These are phyloP conservation scores for Cercospora sesami DNA, from an alignment of 2,329 filamentous ascomycete species.

Conservation along the genomic window DNA sequence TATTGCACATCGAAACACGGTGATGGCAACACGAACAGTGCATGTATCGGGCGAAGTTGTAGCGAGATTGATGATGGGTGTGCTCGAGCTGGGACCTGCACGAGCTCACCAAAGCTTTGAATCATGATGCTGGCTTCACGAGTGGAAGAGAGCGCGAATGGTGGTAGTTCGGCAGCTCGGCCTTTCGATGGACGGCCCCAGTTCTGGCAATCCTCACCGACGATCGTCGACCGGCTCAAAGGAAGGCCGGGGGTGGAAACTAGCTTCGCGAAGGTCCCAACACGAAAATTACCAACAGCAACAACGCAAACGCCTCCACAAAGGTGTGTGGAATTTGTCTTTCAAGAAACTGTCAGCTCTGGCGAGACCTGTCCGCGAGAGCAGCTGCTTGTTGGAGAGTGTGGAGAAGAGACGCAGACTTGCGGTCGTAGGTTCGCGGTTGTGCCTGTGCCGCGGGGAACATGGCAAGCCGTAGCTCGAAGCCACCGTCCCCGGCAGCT, in stretches of 20 bases:
- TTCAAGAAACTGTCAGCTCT: slow-evolving; percentile 22
- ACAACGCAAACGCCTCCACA: background rate
- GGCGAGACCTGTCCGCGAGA: slow-evolving; percentile 5
- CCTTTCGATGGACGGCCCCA: slow-evolving; percentile 11
- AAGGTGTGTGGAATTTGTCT: background rate
- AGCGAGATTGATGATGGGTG: slow-evolving; percentile 21
- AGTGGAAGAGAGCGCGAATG: slow-evolving; percentile 12
- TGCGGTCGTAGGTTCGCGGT: slow-evolving; percentile 23
- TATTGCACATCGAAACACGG: slow-evolving; percentile 9
- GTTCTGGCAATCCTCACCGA: slow-evolving; percentile 18
- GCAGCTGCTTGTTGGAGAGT: background rate
- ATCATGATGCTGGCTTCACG: slow-evolving; percentile 22
- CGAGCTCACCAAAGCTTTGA: slow-evolving; percentile 11
- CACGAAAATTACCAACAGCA: slow-evolving; percentile 18
- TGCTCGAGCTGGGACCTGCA: slow-evolving; percentile 9
- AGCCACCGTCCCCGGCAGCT: slow-evolving; percentile 27
- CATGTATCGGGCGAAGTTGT: slow-evolving; percentile 20
- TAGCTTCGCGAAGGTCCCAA: slow-evolving; percentile 21
- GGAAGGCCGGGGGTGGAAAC: slow-evolving; percentile 20
- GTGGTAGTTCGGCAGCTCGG: slow-evolving; percentile 24
- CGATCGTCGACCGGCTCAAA: slow-evolving; percentile 8
- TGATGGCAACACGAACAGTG: slow-evolving; percentile 15
- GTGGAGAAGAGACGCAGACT: slow-evolving; percentile 12
- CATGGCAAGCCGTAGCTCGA: slow-evolving; percentile 12
- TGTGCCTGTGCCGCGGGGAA: slow-evolving; percentile 23